Evolutionary conservation across 257 asterid genomes (phyloP).

Genomic region (Petunia axillaris): DNA sequence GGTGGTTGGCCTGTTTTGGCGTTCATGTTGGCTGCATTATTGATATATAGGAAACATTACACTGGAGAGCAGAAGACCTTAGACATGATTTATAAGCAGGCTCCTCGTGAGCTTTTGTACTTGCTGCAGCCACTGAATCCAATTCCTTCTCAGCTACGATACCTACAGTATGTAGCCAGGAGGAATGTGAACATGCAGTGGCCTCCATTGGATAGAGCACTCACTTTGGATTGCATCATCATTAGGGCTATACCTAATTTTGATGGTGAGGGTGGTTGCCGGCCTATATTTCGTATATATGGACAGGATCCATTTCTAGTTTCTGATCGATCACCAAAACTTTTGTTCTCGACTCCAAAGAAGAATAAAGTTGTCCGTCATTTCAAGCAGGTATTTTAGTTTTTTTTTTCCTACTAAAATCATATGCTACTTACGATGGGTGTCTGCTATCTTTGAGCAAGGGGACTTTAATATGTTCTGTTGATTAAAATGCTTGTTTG

Average conservation of each 20-base stretch:
- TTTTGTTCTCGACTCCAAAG: slow-evolving; percentile 80
- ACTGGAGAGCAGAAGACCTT: slow-evolving; percentile 87
- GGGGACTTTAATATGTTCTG: slow-evolving; percentile 17
- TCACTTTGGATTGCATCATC: slow-evolving; percentile 82
- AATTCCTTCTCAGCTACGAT: slow-evolving; percentile 89
- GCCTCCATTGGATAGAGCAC: slow-evolving; percentile 95
- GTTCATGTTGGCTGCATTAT: slow-evolving; percentile 82
- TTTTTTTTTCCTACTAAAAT: not conserved
- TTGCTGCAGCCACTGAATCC: slow-evolving; percentile 84
- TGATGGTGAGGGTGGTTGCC: slow-evolving; percentile 83
- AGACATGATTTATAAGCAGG: slow-evolving; percentile 94
- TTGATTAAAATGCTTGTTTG: slow-evolving; percentile 15
- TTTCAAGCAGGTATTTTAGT: slow-evolving; percentile 71
- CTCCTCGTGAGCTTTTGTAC: slow-evolving; percentile 87
- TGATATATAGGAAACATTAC: slow-evolving; percentile 77
- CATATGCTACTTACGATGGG: not conserved
- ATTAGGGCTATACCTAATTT: slow-evolving; percentile 85
- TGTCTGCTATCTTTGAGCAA: not conserved
- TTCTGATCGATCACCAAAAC: slow-evolving; percentile 73
- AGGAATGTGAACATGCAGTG: slow-evolving; percentile 84
- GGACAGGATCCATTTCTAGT: slow-evolving; percentile 77
- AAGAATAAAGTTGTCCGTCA: slow-evolving; percentile 70
- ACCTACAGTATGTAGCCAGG: slow-evolving; percentile 85
- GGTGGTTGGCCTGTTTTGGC: slow-evolving; percentile 99
- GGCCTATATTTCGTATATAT: slow-evolving; percentile 84